Conservation (phyloP, 2,329 filamentous ascomycete species). For the Sporothrix euskadiensis region DNA sequence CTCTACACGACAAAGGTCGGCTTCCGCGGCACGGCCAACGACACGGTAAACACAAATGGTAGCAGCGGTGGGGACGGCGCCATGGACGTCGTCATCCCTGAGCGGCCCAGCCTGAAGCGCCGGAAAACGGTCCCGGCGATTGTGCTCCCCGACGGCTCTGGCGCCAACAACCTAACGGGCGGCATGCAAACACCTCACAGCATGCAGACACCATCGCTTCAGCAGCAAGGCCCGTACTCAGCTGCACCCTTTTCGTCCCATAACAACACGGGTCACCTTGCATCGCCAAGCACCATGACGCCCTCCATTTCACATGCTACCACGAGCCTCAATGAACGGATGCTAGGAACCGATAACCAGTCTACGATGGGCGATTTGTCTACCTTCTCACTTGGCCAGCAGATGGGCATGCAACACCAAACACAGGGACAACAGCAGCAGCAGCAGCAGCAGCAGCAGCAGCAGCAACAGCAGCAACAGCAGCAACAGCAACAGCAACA, state of each 20-base stretch:
- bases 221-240: background rate
- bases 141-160: constrained; percentile 30
- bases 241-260: background rate
- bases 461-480: constrained; percentile 29
- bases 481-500: constrained; percentile 30
- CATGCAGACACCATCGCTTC: constrained; percentile 36
- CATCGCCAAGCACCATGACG: constrained; percentile 4
- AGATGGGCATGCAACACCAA: constrained; percentile 27
- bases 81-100: constrained; percentile 30
- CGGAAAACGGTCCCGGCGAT: constrained; percentile 48
- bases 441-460: background rate
- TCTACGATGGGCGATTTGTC: background rate
- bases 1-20: constrained; percentile 44
- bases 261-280: background rate
- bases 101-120: constrained; percentile 50
- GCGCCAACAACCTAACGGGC: constrained; percentile 28
- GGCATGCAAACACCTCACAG: constrained; percentile 36
- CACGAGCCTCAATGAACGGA: background rate
- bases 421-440: constrained; percentile 24
- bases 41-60: background rate
- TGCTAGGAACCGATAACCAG: background rate
- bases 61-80: background rate
- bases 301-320: background rate
- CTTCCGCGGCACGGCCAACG: constrained; percentile 33
- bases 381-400: constrained; percentile 4